Percentiles rank a stretch among this genome's conserved stretches.
These are phyloP conservation scores for Colletotrichum theobromicola DNA, from an alignment of 2,329 filamentous ascomycete genomes.

Conservation along the genomic window DNA sequence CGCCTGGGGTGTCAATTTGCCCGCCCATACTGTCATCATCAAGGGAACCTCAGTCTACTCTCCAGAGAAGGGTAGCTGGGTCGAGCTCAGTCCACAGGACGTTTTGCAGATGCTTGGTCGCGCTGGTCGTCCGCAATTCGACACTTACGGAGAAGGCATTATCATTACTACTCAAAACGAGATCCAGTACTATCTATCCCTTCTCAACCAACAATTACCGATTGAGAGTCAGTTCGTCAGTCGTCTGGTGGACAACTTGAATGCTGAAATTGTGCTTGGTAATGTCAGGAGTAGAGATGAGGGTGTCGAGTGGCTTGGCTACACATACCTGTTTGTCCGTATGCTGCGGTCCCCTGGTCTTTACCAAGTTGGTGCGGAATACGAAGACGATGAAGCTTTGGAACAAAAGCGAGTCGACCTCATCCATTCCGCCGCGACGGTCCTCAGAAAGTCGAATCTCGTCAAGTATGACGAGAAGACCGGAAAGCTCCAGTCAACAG, in stretches of 20 bases:
- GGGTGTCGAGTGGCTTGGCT: conserved; percentile 98
- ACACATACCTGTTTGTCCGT: conserved; percentile 96
- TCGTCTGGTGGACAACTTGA: conserved; percentile 92
- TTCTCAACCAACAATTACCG: conserved; percentile 95
- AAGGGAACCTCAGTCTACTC: conserved; percentile 99
- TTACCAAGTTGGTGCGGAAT: conserved; percentile 95
- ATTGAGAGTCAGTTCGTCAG: conserved; percentile 97
- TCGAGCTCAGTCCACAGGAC: conserved; percentile 95
- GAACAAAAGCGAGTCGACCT: conserved; percentile 98
- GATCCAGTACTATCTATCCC: conserved; percentile 95
- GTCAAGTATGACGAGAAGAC: conserved; percentile 96
- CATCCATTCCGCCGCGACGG: conserved; percentile 88
- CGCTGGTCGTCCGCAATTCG: conserved; percentile 94
- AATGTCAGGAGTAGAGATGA: conserved; percentile 92
- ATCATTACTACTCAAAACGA: conserved; percentile 96
- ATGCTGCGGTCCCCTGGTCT: conserved; percentile 96
- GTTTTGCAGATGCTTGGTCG: conserved; percentile 98
- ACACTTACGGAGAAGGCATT: conserved; percentile 97
- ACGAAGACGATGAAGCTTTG: conserved; percentile 87
- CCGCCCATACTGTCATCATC: conserved; percentile 97
- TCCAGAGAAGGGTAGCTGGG: conserved; percentile 98
- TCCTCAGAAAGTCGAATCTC: conserved; percentile 86
- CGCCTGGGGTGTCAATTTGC: conserved; percentile 98
- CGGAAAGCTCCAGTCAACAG: conserved; percentile 86
- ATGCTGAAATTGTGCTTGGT: conserved; percentile 93